Evolutionary conservation across 1,139 yeast species (phyloP), one percentile per base, ranked within the genome.

Genomic region (Zygosaccharomyces pseudobailii): DNA sequence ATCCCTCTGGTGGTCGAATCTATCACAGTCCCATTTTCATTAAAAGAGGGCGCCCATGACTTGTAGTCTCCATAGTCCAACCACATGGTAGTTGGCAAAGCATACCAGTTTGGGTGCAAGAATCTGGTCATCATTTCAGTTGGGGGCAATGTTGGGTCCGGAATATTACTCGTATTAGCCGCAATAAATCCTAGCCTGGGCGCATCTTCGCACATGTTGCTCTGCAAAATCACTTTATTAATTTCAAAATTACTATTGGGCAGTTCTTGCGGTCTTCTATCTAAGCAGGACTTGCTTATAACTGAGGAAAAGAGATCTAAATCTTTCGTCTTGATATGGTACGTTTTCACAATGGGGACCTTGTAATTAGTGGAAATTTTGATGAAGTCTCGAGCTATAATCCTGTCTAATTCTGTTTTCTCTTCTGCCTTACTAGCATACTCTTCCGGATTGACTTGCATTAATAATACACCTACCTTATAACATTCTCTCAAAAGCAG

Each of bases 51-150:
- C 0, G 94, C 95, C 75, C 88, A 90, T 9, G 88, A 78, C 48
- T 76, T 75, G 51, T 76, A 79, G 7, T 75, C 76, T 43, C 82
- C 82, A 45, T 83, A 82, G 44, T 77, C 76, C 45, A 90, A 69
- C 97, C 97, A 92, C 43, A 80, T 80, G 0, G 96, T 84, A 5
- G 87, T 76, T 6, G 94, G 87, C 43, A 90, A 71, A 6, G 88
- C 82, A 55, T 84, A 84, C 87, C 95, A 86, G 52, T 85, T 86
- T 10, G 97, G 96, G 65, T 89, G 96, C 57, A 84, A 75, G 61
- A 87, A 86, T 48, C 78, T 80, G 43, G 78, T 75, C 66, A 88
- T 71, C 48, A 88, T 76, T 54, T 84, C 87, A 1, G 87, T 76
- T 2, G 87, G 83, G 5, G 80, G 76, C 25, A 75, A 65, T 2